Evolutionary conservation across 306 rosid species (phyloP).

Genomic region (Citrullus mucosospermus): DNA sequence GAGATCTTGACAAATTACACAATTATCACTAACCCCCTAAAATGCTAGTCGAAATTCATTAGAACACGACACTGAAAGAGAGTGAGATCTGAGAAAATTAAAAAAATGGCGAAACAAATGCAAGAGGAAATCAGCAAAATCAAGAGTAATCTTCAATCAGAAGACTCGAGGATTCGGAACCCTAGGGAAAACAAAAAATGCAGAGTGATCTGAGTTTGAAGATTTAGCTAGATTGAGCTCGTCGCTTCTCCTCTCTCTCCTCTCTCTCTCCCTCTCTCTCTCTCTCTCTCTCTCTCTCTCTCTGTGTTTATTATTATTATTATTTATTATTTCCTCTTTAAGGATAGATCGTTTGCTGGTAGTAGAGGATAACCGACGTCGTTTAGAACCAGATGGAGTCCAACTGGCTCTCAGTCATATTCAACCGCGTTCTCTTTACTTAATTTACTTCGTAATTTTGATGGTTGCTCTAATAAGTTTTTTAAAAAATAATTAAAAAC

Average conservation of each 20-base stretch:
- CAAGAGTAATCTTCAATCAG: not conserved
- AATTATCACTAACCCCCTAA: not conserved
- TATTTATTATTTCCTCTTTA: no score
- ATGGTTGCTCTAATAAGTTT: no score
- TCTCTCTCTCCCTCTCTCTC: not conserved
- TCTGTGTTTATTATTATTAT: not conserved
- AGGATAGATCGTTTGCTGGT: not conserved
- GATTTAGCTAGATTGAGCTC: not conserved
- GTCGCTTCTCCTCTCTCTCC: not conserved
- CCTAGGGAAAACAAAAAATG: not conserved
- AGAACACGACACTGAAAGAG: not conserved
- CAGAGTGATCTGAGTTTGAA: not conserved
- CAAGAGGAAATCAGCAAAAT: not conserved
- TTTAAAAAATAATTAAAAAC: no score
- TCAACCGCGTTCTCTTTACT: not conserved
- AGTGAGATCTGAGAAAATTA: not conserved
- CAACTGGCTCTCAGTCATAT: not conserved
- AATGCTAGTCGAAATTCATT: not conserved
- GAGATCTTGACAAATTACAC: slow-evolving; percentile 1
- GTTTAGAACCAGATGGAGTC: not conserved
- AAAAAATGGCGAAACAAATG: not conserved
- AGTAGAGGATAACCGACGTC: not conserved
- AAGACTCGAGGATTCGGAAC: not conserved
- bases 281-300: not conserved
- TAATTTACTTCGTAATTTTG: no score